A percentile compares a stretch with the other conserved stretches of the same genome.
These are phyloP conservation scores for Eimeria maxima DNA, from an alignment of 169 alveolate species.

Conservation along the genomic window DNA sequence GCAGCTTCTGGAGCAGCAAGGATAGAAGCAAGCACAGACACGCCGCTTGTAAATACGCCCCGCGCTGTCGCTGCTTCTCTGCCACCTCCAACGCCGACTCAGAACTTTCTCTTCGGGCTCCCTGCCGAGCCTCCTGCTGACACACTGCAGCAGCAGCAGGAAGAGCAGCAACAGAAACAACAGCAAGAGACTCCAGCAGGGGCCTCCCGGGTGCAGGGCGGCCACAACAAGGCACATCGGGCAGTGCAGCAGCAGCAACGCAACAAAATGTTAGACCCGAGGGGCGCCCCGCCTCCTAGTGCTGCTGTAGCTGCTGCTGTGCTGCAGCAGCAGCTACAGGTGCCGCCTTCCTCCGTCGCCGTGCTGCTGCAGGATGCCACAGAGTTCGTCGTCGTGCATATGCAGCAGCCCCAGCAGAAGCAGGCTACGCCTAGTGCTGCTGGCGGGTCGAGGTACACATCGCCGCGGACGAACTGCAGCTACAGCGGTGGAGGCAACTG, in stretches of 20 bases:
- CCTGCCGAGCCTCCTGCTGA: constrained; percentile 51
- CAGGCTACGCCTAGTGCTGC: neutral
- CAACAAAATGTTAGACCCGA: neutral
- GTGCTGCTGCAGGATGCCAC: constrained; percentile 61
- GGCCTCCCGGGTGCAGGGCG: neutral
- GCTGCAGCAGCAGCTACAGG: constrained; percentile 69
- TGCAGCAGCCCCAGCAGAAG: constrained; percentile 13
- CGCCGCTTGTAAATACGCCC: constrained; percentile 19
- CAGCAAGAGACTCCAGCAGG: neutral
- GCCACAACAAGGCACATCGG: neutral
- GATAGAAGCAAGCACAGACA: neutral
- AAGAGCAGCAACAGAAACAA: constrained; percentile 60
- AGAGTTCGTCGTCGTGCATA: constrained; percentile 40
- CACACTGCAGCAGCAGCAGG: too few species aligned
- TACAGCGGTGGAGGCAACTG: neutral
- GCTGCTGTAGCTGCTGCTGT: constrained; percentile 5
- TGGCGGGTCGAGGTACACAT: neutral
- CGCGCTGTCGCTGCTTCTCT: constrained; percentile 38
- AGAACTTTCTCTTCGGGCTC: constrained; percentile 25
- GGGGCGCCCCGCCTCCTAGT: neutral
- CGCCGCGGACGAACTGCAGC: neutral
- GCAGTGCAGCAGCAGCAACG: constrained; percentile 36
- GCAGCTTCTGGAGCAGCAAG: neutral
- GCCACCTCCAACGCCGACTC: constrained; percentile 49
- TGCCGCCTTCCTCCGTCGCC: constrained; percentile 43